These are phyloP conservation scores for Aphanomyces stellatus DNA, from an alignment of 352 stramenopile genomes.

Conservation along the genomic window DNA sequence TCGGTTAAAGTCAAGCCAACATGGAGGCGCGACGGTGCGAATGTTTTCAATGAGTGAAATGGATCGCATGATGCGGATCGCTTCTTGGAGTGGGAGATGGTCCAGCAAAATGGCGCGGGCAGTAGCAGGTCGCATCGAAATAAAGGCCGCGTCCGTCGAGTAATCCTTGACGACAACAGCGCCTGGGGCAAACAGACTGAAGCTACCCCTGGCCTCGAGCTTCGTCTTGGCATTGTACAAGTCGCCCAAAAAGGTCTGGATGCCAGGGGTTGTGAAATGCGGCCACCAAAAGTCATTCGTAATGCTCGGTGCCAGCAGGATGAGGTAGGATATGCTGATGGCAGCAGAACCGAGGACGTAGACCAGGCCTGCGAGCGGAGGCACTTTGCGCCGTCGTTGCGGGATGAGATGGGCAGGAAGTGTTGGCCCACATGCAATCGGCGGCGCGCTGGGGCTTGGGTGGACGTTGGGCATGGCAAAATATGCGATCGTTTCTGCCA, in stretches of 20 bases:
- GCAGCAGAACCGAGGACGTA: too few relatives aligned
- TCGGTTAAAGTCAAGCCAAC: slow-evolving; percentile 15
- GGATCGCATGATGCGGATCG: not conserved
- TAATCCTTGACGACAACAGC: not conserved
- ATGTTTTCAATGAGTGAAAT: not conserved
- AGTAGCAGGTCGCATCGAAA: not conserved
- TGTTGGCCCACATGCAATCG: too few relatives aligned
- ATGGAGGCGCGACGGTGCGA: not conserved
- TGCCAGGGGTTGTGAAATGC: not conserved
- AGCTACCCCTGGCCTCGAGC: not conserved
- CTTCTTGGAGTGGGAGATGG: not conserved
- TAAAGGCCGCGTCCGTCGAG: not conserved
- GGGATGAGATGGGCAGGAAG: too few relatives aligned
- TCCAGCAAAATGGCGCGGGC: not conserved
- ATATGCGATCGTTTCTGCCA: too few relatives aligned
- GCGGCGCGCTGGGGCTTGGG: too few relatives aligned
- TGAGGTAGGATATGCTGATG: too few relatives aligned
- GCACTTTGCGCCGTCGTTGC: too few relatives aligned
- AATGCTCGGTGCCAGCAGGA: too few relatives aligned
- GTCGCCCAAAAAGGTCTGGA: slow-evolving; percentile 7
- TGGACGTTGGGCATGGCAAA: too few relatives aligned
- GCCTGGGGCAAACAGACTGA: not conserved
- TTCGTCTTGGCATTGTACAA: not conserved
- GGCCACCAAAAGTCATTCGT: slow-evolving; percentile 13
- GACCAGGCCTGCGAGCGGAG: too few relatives aligned